Evolutionary conservation across 768 basidiomycete genomes (phyloP), one percentile per base, ranked within the genome.

Genomic region (Gloeostereum incarnatum): DNA sequence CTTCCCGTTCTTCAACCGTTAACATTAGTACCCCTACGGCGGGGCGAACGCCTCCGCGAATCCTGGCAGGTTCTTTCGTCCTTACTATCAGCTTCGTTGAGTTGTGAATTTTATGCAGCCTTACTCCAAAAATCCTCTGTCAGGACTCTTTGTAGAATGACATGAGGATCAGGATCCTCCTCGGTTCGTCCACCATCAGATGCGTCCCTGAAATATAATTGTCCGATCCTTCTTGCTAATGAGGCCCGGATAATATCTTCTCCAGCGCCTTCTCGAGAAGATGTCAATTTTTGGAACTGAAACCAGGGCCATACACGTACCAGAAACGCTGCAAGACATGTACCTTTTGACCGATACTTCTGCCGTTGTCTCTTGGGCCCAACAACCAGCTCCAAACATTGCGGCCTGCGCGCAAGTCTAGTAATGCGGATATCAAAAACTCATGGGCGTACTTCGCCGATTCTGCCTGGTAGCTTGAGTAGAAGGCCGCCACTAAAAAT

Each of bases 401-500:
- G 75, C 71, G 3, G 75, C 75, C 76, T 77, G 37, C 16, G 27
- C 5, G 9, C 40, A 10, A 4, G 16, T 34, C 25, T 40, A 13
- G 22, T 24, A 9, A 21, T 8, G 26, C 11, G 16, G 18, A 25
- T 16, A 17, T 34, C 7, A 22, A 8, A 25, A 21, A 23, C 1
- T 10, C 16, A 36, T 10, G 16, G 10, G 36, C 49, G 45, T 29
- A 85, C 85, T 64, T 89, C 84, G 20, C 87, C 88, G 3, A 88
- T 54, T 33, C 87, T 64, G 9, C 87, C 87, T 3, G 83, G 66
- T 34, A 65, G 56, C 53, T 90, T 90, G 39, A 90, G 65, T 36
- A 90, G 61, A n/a, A 90, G 55, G 0, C 87, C 87, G 4, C 87
- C 87, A 45, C 87, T 89, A 41, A 25, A 34, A 17, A n/a, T 32